phyloP scores from a whole-genome alignment of 2,329 filamentous ascomycete species.

The Phaeoacremonium minimum region DNA sequence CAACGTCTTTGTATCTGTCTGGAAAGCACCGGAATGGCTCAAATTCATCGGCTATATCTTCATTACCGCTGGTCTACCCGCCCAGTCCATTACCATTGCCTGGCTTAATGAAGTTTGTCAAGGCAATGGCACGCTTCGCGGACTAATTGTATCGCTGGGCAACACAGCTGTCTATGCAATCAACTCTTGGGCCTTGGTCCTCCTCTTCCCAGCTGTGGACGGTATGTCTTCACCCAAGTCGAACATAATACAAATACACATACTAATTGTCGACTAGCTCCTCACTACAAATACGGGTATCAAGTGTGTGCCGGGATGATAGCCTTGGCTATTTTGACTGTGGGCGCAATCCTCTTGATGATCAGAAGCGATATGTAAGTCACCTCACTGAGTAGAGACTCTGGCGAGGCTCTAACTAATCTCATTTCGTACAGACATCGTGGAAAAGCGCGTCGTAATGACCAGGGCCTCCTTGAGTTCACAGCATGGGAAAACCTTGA shows the following conservation, averaged over 20 bases:
- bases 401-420: neutral
- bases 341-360: neutral
- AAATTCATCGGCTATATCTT: conserved; percentile 6
- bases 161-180: neutral
- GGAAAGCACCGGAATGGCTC: conserved; percentile 1
- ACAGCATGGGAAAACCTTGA: neutral
- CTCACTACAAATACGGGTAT: neutral
- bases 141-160: neutral
- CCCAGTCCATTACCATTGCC: conserved; percentile 3
- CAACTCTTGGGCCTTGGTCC: neutral
- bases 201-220: neutral
- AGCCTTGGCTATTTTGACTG: neutral
- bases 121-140: neutral
- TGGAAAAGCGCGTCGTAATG: neutral
- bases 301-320: neutral
- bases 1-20: conserved; percentile 1
- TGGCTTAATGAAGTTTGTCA: conserved; percentile 6
- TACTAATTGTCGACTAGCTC: neutral
- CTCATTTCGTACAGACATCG: neutral
- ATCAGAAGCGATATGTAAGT: neutral
- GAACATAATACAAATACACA: neutral
- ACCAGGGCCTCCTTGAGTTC: neutral
- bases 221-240: neutral
- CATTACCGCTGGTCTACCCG: conserved; percentile 2
- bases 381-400: neutral